These are phyloP conservation scores for Tubosaeta sp. DNA, from an alignment of 768 basidiomycete species.

Conservation along the genomic window DNA sequence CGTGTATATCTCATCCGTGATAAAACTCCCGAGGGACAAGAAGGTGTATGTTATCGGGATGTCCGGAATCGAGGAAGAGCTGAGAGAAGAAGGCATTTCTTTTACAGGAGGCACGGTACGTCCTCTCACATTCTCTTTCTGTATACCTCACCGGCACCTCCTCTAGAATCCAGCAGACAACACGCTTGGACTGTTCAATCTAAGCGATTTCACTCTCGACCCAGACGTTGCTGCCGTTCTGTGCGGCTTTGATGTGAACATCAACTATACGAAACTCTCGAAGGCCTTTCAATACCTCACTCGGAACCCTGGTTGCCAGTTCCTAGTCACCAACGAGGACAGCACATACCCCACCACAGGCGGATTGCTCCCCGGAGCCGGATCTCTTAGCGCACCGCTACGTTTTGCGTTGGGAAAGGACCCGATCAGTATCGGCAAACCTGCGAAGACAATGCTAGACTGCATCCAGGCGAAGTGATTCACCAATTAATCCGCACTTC, in stretches of 20 bases:
- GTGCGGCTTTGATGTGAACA: conserved; percentile 82
- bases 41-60: conserved; percentile 96
- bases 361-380: conserved; percentile 78
- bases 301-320: conserved; percentile 72
- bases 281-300: conserved; percentile 90
- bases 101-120: conserved; percentile 83
- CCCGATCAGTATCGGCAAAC: conserved; percentile 86
- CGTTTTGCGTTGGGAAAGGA: conserved; percentile 63
- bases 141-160: neutral
- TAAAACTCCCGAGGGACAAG: conserved; percentile 86
- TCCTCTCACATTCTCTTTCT: neutral
- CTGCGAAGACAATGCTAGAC: conserved; percentile 88
- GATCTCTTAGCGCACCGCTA: conserved; percentile 79
- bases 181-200: conserved; percentile 62
- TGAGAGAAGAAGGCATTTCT: conserved; percentile 78
- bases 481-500: neutral
- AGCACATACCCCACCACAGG: conserved; percentile 81
- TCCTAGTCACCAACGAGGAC: conserved; percentile 91
- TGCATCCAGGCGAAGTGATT: conserved; percentile 77
- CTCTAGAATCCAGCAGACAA: conserved; percentile 82
- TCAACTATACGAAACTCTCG: conserved; percentile 93
- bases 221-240: conserved; percentile 85
- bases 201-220: conserved; percentile 70
- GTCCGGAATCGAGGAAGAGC: conserved; percentile 88
- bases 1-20: conserved; percentile 81